A percentile compares a stretch with the other conserved stretches of the same genome.
Evolutionary conservation across 1,284 basidiomycete genomes (phyloP).

Genomic region (Boletellus deceptivus): DNA sequence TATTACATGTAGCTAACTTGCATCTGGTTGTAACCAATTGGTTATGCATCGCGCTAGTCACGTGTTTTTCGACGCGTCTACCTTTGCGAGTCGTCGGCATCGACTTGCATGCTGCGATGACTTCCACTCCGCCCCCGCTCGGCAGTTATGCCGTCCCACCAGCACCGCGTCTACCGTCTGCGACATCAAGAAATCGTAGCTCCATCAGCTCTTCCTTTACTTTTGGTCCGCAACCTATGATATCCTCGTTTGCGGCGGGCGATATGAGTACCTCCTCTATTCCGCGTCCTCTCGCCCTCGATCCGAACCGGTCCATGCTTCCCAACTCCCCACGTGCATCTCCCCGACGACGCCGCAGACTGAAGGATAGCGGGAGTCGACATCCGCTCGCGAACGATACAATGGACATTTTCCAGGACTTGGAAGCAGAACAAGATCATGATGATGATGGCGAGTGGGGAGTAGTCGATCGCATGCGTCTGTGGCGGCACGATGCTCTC

Average conservation of each 20-base stretch:
- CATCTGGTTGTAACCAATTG: too few relatives aligned
- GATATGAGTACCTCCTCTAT: constrained; percentile 56
- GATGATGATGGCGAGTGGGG: constrained; percentile 67
- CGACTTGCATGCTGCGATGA: constrained; percentile 15
- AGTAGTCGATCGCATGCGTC: constrained; percentile 90
- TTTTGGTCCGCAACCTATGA: constrained; percentile 70
- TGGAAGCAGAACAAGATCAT: constrained; percentile 54
- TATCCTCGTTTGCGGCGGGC: constrained; percentile 62
- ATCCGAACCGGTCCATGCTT: constrained; percentile 73
- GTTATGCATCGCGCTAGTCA: background rate
- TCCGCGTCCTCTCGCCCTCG: constrained; percentile 56
- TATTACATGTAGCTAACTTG: background rate
- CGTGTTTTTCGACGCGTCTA: constrained; percentile 17
- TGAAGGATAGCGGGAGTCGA: constrained; percentile 47
- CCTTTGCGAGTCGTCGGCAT: background rate
- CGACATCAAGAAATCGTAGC: constrained; percentile 41
- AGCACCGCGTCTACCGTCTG: constrained; percentile 29
- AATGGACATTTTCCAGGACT: constrained; percentile 71
- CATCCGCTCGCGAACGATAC: constrained; percentile 77
- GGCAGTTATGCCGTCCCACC: constrained; percentile 27
- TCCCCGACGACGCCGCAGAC: constrained; percentile 49
- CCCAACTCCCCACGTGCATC: constrained; percentile 68
- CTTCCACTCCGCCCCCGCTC: constrained; percentile 33
- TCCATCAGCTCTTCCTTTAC: constrained; percentile 82
- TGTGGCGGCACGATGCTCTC: constrained; percentile 97